These are phyloP conservation scores for Colletotrichum sansevieriae DNA, from an alignment of 2,329 filamentous ascomycete species.

Conservation along the genomic window DNA sequence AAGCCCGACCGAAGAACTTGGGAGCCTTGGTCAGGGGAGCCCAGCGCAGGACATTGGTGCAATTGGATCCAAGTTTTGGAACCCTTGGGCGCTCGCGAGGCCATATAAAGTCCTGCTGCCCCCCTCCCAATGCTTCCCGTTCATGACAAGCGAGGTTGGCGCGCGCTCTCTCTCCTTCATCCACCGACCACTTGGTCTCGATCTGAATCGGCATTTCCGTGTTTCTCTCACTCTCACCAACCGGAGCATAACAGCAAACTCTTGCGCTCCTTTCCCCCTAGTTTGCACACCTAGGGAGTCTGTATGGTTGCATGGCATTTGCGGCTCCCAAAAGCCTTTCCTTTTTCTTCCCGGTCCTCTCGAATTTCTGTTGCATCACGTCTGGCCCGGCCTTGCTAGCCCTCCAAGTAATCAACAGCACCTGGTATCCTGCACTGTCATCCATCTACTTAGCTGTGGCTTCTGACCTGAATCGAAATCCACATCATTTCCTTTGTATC, in stretches of 20 bases:
- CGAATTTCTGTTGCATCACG: not conserved
- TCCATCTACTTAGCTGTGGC: not conserved
- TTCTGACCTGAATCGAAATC: not conserved
- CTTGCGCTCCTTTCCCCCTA: not conserved
- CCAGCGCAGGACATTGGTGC: not conserved
- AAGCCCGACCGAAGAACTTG: no score
- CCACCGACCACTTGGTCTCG: not conserved
- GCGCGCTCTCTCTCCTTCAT: not conserved
- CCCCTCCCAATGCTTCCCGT: not conserved
- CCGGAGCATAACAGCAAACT: not conserved
- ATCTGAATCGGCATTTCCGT: not conserved
- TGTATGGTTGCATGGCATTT: not conserved
- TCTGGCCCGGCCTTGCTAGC: not conserved
- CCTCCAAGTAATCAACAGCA: slow-evolving; percentile 4
- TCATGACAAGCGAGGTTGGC: not conserved
- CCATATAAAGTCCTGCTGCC: slow-evolving; percentile 21
- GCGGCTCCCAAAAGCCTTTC: not conserved
- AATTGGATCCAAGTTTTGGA: slow-evolving; percentile 5
- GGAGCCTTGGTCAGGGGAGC: slow-evolving; percentile 21
- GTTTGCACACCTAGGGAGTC: not conserved
- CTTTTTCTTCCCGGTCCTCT: not conserved
- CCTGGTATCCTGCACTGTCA: not conserved
- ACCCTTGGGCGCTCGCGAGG: not conserved
- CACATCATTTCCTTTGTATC: not conserved
- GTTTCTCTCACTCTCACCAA: not conserved